Evolutionary conservation across 2,329 filamentous ascomycete genomes (phyloP).

Genomic region (Arthrinium puccinioides): DNA sequence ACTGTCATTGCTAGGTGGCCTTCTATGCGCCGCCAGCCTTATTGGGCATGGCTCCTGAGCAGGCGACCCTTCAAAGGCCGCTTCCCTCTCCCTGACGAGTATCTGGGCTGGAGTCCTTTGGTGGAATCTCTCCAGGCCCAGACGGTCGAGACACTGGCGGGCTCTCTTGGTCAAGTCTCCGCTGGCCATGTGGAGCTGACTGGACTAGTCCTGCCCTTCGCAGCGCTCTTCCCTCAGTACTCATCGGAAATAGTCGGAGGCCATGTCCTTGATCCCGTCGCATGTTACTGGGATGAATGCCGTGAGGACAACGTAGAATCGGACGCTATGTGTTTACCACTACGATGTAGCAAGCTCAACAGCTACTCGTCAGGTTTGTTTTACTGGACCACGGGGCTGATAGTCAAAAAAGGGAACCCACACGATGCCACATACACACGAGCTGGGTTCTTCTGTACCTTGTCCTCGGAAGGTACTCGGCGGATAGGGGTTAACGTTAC

Average conservation of each 20-base stretch:
- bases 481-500: neutral
- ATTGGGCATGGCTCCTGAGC: neutral
- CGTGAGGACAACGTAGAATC: neutral
- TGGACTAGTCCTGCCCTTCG: neutral
- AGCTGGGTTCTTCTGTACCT: neutral
- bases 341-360: neutral
- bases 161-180: neutral
- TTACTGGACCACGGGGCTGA: conserved; percentile 2
- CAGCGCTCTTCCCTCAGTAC: too few relatives aligned
- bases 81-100: neutral
- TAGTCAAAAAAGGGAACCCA: neutral
- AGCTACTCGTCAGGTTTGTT: neutral
- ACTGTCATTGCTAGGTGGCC: neutral
- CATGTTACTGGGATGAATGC: too few relatives aligned
- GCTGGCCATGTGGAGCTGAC: neutral
- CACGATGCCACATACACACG: neutral
- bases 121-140: neutral
- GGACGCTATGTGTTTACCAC: too few relatives aligned
- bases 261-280: neutral
- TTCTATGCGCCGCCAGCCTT: neutral
- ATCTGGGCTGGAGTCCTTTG: neutral
- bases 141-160: neutral
- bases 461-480: neutral
- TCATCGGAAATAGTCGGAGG: too few relatives aligned
- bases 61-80: neutral